Percentiles rank a stretch among this genome's conserved stretches.
These are phyloP conservation scores for Trichoderma pleuroti DNA, from an alignment of 2,329 filamentous ascomycete genomes.

Conservation along the genomic window DNA sequence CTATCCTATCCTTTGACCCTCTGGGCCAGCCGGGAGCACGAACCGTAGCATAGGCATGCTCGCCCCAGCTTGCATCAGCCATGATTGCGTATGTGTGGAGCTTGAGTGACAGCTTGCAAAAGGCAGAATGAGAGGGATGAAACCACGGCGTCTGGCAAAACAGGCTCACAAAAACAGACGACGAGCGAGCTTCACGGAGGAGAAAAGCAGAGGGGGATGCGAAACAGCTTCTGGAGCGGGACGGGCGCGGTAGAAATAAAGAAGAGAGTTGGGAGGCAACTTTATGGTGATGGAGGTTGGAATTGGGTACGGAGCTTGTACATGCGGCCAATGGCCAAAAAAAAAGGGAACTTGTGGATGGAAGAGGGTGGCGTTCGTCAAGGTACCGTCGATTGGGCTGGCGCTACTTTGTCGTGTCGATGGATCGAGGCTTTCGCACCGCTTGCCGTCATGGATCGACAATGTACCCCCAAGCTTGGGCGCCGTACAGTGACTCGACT, in stretches of 20 bases:
- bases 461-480: background rate
- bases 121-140: background rate
- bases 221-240: background rate
- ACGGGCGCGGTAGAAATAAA: conserved; percentile 12
- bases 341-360: background rate
- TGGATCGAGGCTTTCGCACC: background rate
- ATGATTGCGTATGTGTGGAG: conserved; percentile 28
- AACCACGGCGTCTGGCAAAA: background rate
- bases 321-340: background rate
- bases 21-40: conserved; percentile 29
- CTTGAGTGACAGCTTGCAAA: background rate
- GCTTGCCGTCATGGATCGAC: background rate
- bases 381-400: background rate
- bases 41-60: conserved; percentile 58
- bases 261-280: conserved; percentile 12
- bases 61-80: conserved; percentile 39
- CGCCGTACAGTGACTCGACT: background rate
- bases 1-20: conserved; percentile 1
- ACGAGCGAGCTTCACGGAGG: conserved; percentile 16
- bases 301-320: conserved; percentile 11
- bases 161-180: background rate
- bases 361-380: conserved; percentile 7
- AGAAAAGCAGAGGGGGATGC: conserved; percentile 11
- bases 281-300: conserved; percentile 12
- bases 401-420: background rate